Evolutionary conservation across 2,329 filamentous ascomycete species (phyloP).

Genomic region (Hymenoscyphus infarciens): DNA sequence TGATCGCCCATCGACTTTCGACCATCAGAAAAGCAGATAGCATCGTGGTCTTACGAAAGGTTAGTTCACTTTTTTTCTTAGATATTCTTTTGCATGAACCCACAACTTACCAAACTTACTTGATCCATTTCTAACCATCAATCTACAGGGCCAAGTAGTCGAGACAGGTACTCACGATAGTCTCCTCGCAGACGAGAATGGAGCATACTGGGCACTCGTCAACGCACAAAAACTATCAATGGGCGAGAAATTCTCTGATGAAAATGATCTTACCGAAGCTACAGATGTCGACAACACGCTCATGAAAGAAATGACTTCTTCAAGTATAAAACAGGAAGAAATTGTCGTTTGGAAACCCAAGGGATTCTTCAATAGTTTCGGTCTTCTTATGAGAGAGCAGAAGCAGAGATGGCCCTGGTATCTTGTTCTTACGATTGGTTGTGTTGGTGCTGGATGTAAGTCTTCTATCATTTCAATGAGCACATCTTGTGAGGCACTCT

Average conservation of each 20-base stretch:
- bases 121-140: conserved; percentile 35
- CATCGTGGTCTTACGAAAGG: conserved; percentile 72
- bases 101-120: neutral
- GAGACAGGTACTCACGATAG: conserved; percentile 75
- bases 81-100: neutral
- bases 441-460: conserved; percentile 31
- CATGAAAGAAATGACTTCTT: conserved; percentile 23
- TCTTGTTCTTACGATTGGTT: conserved; percentile 45
- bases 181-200: conserved; percentile 54
- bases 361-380: conserved; percentile 48
- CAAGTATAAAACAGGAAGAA: conserved; percentile 24
- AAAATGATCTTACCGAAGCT: conserved; percentile 26
- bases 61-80: conserved; percentile 76
- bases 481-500: conserved; percentile 12
- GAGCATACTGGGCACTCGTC: conserved; percentile 67
- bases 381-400: conserved; percentile 55
- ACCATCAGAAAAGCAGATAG: conserved; percentile 74
- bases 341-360: conserved; percentile 35
- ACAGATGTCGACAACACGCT: conserved; percentile 20
- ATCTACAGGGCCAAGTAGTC: conserved; percentile 59
- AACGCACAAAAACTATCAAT: conserved; percentile 47
- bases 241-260: conserved; percentile 29
- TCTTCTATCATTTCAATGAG: conserved; percentile 10
- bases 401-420: conserved; percentile 49
- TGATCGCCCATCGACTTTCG: conserved; percentile 62